Evolutionary conservation across 345 rosid species (phyloP).

Genomic region (Melaleuca quinquenervia): DNA sequence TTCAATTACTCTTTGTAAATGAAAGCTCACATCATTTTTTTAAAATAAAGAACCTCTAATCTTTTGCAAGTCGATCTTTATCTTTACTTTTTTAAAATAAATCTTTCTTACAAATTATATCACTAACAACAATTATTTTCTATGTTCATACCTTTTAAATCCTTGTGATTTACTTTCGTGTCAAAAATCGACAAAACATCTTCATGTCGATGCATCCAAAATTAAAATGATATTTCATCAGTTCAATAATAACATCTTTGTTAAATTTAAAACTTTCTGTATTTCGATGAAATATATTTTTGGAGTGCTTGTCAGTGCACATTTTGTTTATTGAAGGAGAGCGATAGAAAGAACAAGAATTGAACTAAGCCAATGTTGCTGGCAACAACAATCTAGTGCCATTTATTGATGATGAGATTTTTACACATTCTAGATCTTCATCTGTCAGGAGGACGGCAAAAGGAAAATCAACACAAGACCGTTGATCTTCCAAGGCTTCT

Average conservation of each 20-base stretch:
- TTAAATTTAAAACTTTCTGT: no score
- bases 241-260: no score
- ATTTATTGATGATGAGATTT: background rate
- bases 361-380: background rate
- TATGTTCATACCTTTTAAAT: no score
- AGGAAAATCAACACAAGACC: no score
- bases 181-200: no score
- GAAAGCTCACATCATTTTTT: background rate
- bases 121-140: no score
- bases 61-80: background rate
- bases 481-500: background rate
- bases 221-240: background rate
- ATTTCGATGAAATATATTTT: no score
- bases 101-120: no score
- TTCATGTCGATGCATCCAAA: accelerated
- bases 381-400: background rate
- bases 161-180: background rate
- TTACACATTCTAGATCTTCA: accelerated
- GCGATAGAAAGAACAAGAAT: background rate
- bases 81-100: background rate
- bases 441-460: background rate
- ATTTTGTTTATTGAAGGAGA: background rate
- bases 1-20: no score
- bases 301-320: accelerated
- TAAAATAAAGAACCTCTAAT: no score